Evolutionary conservation across 1,139 yeast species (phyloP).

Genomic region (Taiozyma sp.): DNA sequence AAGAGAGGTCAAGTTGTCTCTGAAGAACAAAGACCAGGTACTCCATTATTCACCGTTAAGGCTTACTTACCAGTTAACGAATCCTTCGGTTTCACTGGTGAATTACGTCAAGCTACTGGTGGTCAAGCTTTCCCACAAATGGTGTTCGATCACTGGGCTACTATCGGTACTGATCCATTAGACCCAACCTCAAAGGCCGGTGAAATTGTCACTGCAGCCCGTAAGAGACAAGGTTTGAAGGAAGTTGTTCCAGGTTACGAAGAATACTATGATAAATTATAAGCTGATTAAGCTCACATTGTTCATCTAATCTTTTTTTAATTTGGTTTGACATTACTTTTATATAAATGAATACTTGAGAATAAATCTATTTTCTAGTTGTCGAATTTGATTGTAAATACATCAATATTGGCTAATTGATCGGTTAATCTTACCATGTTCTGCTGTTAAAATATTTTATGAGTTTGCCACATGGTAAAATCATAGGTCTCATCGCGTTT

Average conservation of each 20-base stretch:
- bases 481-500: too few relatives aligned
- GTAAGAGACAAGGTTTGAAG: slow-evolving; percentile 98
- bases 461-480: too few relatives aligned
- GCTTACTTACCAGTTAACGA: slow-evolving; percentile 99
- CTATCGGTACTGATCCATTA: slow-evolving; percentile 86
- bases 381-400: not conserved
- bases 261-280: slow-evolving; percentile 99
- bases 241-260: slow-evolving; percentile 98
- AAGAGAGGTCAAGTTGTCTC: slow-evolving; percentile 99
- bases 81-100: slow-evolving; percentile 99
- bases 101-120: slow-evolving; percentile 99
- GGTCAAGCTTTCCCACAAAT: slow-evolving; percentile 99
- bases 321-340: slow-evolving; percentile 1
- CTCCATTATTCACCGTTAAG: slow-evolving; percentile 98
- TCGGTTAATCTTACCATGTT: too few relatives aligned
- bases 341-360: slow-evolving; percentile 2
- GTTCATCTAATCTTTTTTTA: not conserved
- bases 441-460: too few relatives aligned
- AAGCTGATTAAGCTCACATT: slow-evolving; percentile 24
- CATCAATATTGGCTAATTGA: too few relatives aligned
- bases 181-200: slow-evolving; percentile 95
- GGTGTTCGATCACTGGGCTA: slow-evolving; percentile 98
- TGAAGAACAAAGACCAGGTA: slow-evolving; percentile 99
- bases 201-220: slow-evolving; percentile 81
- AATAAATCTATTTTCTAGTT: not conserved